Evolutionary conservation across 805 yeast species (phyloP).

Genomic region (Metschnikowia vanudenii): DNA sequence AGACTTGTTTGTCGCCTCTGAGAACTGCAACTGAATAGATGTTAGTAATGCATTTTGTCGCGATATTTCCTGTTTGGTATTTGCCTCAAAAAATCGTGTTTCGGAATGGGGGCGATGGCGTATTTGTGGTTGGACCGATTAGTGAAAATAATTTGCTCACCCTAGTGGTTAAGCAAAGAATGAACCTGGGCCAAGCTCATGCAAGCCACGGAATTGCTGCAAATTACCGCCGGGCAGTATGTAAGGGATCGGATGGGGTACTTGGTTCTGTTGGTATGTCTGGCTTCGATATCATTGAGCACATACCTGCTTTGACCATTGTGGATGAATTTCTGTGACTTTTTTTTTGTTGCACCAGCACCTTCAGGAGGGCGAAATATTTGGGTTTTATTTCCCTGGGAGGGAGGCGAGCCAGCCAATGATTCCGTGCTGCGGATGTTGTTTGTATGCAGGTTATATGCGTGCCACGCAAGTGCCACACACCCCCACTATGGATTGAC

Average conservation of each 20-base stretch:
- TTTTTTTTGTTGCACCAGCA: not conserved
- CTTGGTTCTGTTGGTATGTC: no score
- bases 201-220: slow-evolving; percentile 7
- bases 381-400: slow-evolving; percentile 5
- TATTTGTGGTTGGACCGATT: slow-evolving; percentile 1
- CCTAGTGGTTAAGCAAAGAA: slow-evolving; percentile 13
- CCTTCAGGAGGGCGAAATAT: not conserved
- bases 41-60: slow-evolving; percentile 16
- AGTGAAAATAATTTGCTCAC: slow-evolving; percentile 17
- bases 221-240: not conserved
- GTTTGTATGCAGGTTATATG: slow-evolving; percentile 1
- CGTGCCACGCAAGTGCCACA: not conserved
- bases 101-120: not conserved
- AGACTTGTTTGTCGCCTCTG: slow-evolving; percentile 90
- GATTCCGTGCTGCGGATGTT: slow-evolving; percentile 1
- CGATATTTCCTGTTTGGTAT: not conserved
- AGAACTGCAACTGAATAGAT: slow-evolving; percentile 74
- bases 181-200: not conserved
- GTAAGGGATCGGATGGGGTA: not conserved
- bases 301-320: slow-evolving; percentile 69
- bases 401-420: slow-evolving; percentile 2
- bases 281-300: not conserved
- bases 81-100: not conserved
- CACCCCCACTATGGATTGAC: no score
- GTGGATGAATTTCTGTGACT: slow-evolving; percentile 17